A percentile compares a stretch with the other conserved stretches of the same genome.
Evolutionary conservation across 768 basidiomycete species (phyloP).

Genomic region (Leccinellum luteum): DNA sequence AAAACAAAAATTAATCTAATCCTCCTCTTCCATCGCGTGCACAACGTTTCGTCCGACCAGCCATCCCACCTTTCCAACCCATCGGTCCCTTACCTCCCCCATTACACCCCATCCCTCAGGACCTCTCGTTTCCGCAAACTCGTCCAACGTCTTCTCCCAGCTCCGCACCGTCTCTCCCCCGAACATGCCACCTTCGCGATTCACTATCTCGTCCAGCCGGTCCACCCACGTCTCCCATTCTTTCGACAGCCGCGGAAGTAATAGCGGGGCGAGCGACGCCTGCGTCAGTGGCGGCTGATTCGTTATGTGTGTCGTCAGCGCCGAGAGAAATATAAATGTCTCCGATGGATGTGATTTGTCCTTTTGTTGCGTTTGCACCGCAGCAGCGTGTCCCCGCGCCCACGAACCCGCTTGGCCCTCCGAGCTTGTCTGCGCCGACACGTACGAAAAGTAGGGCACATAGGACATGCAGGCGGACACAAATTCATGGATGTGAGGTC

Average conservation of each 20-base stretch:
- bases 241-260: conserved; percentile 61
- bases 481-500: conserved; percentile 74
- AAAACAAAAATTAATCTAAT: conserved; percentile 3
- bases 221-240: conserved; percentile 83
- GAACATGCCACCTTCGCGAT: conserved; percentile 76
- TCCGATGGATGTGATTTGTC: conserved; percentile 72
- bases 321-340: conserved; percentile 66
- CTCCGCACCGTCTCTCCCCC: conserved; percentile 61
- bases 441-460: conserved; percentile 79
- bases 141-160: conserved; percentile 72
- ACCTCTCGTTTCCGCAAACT: conserved; percentile 54
- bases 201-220: conserved; percentile 66
- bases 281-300: conserved; percentile 68
- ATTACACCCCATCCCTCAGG: conserved; percentile 40
- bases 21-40: conserved; percentile 33
- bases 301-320: conserved; percentile 65
- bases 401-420: conserved; percentile 24
- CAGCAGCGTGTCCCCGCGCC: conserved; percentile 41
- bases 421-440: conserved; percentile 29
- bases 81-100: conserved; percentile 54
- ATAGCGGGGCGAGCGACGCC: conserved; percentile 50
- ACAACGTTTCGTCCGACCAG: conserved; percentile 49
- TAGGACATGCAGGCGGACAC: conserved; percentile 77
- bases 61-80: conserved; percentile 80
- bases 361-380: conserved; percentile 51